phyloP scores from a whole-genome alignment of 2,329 filamentous ascomycete genomes.

The Ambrosiella beaveri region DNA sequence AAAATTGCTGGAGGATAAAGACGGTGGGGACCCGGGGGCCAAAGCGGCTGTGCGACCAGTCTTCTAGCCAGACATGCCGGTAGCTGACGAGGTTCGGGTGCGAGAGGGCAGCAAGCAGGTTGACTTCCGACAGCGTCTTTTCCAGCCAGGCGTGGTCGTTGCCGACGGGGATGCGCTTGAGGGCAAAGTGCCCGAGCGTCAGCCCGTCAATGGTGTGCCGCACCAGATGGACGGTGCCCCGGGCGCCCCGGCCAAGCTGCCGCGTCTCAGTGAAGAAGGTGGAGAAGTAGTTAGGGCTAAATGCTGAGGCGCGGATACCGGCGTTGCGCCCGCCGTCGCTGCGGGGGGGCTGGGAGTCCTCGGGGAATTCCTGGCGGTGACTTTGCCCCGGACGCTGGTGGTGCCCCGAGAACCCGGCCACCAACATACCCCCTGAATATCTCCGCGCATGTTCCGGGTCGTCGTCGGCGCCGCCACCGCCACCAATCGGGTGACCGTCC shows the following conservation, averaged over 20 bases:
- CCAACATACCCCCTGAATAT: neutral
- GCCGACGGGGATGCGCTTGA: conserved; percentile 89
- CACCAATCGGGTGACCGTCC: neutral
- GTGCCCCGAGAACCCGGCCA: neutral
- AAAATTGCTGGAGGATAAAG: conserved; percentile 95
- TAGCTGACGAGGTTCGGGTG: conserved; percentile 95
- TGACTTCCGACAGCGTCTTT: conserved; percentile 69
- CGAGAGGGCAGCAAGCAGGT: conserved; percentile 75
- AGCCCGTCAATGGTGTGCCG: conserved; percentile 84
- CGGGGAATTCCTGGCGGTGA: neutral
- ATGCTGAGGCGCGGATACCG: conserved; percentile 38
- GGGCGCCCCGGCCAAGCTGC: conserved; percentile 75
- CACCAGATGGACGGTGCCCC: conserved; percentile 88
- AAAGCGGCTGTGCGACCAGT: conserved; percentile 68
- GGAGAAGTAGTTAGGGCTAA: conserved; percentile 83
- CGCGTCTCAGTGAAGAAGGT: conserved; percentile 83
- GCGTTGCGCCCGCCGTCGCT: conserved; percentile 36
- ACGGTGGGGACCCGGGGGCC: conserved; percentile 84
- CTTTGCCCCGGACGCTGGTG: neutral
- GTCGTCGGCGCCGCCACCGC: conserved; percentile 16
- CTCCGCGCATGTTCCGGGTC: neutral
- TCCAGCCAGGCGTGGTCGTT: conserved; percentile 91
- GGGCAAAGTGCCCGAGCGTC: conserved; percentile 64
- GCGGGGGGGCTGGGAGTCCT: conserved; percentile 15
- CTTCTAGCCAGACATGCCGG: conserved; percentile 91